Base-by-base conservation (phyloP, 306 rosid genomes). In the Canavalia ensiformis region DNA sequence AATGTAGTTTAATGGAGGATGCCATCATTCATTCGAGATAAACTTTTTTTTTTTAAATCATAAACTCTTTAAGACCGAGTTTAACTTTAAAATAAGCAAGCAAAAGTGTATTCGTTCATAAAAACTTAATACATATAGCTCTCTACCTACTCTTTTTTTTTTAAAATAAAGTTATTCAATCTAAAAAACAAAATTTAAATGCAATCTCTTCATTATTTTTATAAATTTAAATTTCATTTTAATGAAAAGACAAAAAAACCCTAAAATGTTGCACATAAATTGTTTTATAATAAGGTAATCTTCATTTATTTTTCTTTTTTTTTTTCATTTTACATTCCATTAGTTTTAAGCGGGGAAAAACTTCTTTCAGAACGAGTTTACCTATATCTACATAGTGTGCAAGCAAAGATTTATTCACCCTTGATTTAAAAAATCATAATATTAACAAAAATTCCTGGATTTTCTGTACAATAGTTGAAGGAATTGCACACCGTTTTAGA, bases 11-110 rank as follows among this genome's bases (percentile, higher is more conserved):
- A 28, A 57, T 56, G 83, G 62, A 78, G 42, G 58, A n/a, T 68
- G 82, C 64, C 68, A 33, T 78, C 83, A 68, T 58, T 56, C 69
- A 33, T 33, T 79, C 13, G 56, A 30, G 35, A 34, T 44, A 55
- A 67, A 78, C 76, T 55, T 44, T 68, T 30, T 39, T 37, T 37
- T 2, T 4, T 2, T 8, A 34, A 25, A 76, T 18, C 25, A 25
- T 8, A 45, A 8, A 0, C 3, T 67, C 31, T 42, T 35, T 5
- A 37, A 62, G 10, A 62, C 6, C 1, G 10, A 7, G 31, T 45
- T 68, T 3, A 37, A 37, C 41, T 37, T 37, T 37, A 68, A 44
- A 44, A 8, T 28, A 28, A 41, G 7, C 52, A 41, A 65, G 6
- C 7, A 42, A 65, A n/a, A 39, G 12, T n/a, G 50, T 7, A 6